These are phyloP conservation scores for Yarrowia divulgata DNA, from an alignment of 805 yeast species.

Conservation along the genomic window DNA sequence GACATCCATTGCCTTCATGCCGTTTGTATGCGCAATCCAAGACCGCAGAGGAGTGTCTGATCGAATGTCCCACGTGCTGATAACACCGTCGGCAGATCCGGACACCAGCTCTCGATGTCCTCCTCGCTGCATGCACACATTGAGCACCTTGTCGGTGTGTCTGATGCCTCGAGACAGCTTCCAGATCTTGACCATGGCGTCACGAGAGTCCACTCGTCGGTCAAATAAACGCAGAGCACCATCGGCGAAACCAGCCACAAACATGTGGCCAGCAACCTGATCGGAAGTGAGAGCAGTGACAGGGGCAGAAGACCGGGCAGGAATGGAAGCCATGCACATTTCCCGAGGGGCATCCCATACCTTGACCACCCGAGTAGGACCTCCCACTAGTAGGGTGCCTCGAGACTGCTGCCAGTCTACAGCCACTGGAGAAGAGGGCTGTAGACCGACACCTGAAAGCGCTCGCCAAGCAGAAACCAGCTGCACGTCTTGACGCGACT, in stretches of 20 bases:
- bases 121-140: slow-evolving; percentile 95
- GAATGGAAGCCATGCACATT: slow-evolving; percentile 81
- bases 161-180: slow-evolving; percentile 47
- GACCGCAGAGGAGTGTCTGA: slow-evolving; percentile 70
- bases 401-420: slow-evolving; percentile 98
- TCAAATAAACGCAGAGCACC: slow-evolving; percentile 90
- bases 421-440: slow-evolving; percentile 53
- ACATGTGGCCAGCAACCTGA: slow-evolving; percentile 90
- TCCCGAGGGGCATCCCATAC: slow-evolving; percentile 98
- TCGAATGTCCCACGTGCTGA: slow-evolving; percentile 92
- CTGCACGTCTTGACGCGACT: slow-evolving; percentile 61
- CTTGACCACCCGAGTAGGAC: slow-evolving; percentile 90
- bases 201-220: slow-evolving; percentile 81
- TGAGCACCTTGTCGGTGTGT: slow-evolving; percentile 66
- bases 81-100: slow-evolving; percentile 78
- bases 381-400: slow-evolving; percentile 89
- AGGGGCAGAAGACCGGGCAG: slow-evolving; percentile 89
- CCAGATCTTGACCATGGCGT: slow-evolving; percentile 87
- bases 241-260: slow-evolving; percentile 92
- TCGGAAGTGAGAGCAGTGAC: slow-evolving; percentile 91
- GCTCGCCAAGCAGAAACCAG: slow-evolving; percentile 92
- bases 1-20: slow-evolving; percentile 73
- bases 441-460: slow-evolving; percentile 63
- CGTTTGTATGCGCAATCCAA: slow-evolving; percentile 61
- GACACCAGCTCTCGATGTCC: slow-evolving; percentile 89